Percentiles rank a stretch among this genome's conserved stretches.
Evolutionary conservation across 805 yeast species (phyloP).

Genomic region (Jamesozyma spencerorum): DNA sequence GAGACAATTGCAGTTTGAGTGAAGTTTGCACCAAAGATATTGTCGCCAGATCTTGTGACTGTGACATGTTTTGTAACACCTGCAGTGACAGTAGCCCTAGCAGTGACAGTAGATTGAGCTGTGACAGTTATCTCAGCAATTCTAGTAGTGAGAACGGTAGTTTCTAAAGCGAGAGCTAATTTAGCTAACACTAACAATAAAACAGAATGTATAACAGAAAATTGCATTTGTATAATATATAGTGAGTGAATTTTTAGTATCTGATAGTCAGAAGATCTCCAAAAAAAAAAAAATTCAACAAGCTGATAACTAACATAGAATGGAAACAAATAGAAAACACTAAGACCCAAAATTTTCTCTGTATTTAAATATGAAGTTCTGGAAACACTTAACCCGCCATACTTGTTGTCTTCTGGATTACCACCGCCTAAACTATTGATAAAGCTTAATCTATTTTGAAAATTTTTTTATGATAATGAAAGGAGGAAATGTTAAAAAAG

Average conservation of each 20-base stretch:
- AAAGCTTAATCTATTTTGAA: no score
- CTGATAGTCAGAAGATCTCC: no score
- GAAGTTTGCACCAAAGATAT: constrained; percentile 18
- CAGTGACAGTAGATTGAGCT: constrained; percentile 5
- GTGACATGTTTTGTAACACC: not conserved
- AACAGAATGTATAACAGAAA: constrained; percentile 13
- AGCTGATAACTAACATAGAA: no score
- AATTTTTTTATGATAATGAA: no score
- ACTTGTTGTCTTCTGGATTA: no score
- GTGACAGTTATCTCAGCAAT: constrained; percentile 17
- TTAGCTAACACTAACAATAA: constrained; percentile 24
- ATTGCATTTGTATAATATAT: constrained; percentile 2
- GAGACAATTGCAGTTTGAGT: not conserved
- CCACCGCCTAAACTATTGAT: no score
- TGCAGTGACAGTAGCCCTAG: constrained; percentile 3
- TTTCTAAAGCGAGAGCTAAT: constrained; percentile 20
- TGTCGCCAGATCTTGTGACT: constrained; percentile 4
- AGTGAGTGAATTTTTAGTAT: not conserved
- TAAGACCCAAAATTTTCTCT: no score
- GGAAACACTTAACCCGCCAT: no score
- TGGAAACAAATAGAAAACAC: no score
- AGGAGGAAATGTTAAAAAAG: no score
- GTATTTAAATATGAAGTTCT: no score
- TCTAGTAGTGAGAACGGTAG: constrained; percentile 6
- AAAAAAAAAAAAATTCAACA: no score